Evolutionary conservation across 139 green algal genomes (phyloP), one percentile per base, ranked within the genome.

Genomic region (Picochlorum costavermella): DNA sequence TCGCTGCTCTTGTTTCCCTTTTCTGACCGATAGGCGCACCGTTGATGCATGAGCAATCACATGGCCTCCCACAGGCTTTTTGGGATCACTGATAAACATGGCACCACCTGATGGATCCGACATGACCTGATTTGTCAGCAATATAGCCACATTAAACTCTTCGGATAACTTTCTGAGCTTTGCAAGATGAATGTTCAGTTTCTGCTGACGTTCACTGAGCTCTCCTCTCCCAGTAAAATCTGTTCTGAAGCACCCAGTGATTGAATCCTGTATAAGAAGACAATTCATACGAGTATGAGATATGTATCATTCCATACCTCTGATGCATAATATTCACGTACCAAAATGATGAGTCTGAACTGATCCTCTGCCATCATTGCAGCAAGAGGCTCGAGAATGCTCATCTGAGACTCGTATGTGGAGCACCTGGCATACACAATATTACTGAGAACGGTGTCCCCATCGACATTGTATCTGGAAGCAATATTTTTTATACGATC

Each of bases 51-150:
- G 90, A 6, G 87, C 87, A 56, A 96, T 77, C n/a, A 93, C 78
- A 57, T 85, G 82, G 13, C 77, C 81, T 5, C 75, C 72, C 14
- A 74, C 55, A 5, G 84, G 68, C 74, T 92, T 95, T 65, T 93
- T 92, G 48, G 87, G 87, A 73, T 96, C 87, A 2, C 66, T 62
- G 25, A 95, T 86, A 77, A 96, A 96, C 59, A 89, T 90, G 16
- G 82, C 74, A 26, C 82, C 84, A 17, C 75, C 76, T 28, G 36
- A 69, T 5, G 90, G 90, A 61, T 95, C 88, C 26, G 67, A 80
- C 67, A 92, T 84, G 44, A 83, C 84, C 57, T 95, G 90, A 75
- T 97, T 97, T 44, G 90, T 97, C 45, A 91, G 67, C 17, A 97
- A 31, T 8, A 97, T 80, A 1, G 90, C 89, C 4, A 92, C 71